Evolutionary conservation across 129 eudicot species (phyloP), one percentile per base, ranked within the genome.

Genomic region (Flaveria brownii): DNA sequence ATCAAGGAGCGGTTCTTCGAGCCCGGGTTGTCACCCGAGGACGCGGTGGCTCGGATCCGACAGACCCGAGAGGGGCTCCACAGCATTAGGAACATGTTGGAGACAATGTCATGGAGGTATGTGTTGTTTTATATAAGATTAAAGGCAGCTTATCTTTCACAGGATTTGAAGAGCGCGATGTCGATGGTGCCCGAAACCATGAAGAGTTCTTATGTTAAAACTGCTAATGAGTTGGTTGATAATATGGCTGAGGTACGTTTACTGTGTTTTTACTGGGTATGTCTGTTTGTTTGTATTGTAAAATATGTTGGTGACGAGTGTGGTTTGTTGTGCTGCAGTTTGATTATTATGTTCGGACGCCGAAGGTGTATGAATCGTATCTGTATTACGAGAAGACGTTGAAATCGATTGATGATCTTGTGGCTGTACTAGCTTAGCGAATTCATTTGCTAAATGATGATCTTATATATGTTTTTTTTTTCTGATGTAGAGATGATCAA

Each of bases 21-120:
- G 83, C 95, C 98, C 6, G 98, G 91, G 30, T 54, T 93, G 76
- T 90, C 98, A 22, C 85, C 96, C 0, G 96, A 92, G 57, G 96
- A 92, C 8, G 91, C 96, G 6, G 92, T 80, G 77, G 90, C 89
- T 9, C 56, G 98, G 46, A 90, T 92, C 12, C 79, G 85, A 10
- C 96, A 92, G 72, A 88, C 98, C 0, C 88, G 94, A 1, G 92
- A 92, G 39, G 96, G 96, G 25, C 82, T 92, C 26, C 98, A 88
- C 77, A 84, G 91, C 54, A 83, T 92, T 28, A 86, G 90, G 66
- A 82, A 82, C 79, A 92, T 92, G 98, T 69, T 92, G 83, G 98
- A 92, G 23, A 88, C 88, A 4, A 80, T 82, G 88, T 90, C 98
- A 0, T 92, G 98, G 98, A 88, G 94, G 88, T 92, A 90, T 86